Evolutionary conservation across 345 rosid species (phyloP), one percentile per base, ranked within the genome.

Genomic region (Murraya paniculata): DNA sequence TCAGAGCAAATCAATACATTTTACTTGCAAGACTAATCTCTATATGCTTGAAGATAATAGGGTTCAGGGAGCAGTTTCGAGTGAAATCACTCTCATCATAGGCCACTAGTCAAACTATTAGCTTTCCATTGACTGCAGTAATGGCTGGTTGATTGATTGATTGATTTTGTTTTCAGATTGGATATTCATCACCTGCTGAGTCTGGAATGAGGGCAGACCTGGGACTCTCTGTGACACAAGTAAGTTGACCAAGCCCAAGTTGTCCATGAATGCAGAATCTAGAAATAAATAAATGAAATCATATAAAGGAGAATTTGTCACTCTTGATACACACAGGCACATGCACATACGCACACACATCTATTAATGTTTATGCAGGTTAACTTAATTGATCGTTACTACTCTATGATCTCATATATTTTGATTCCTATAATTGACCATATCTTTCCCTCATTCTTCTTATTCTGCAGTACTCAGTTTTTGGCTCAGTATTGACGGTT

Each of bases 141-240:
- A 21, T 33, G 28, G 9, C 33, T 30, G 10, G 25, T 61, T 38
- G 50, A 45, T 45, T 45, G 50, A 59, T 19, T 48, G 71, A 33
- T 75, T n/a, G 30, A 53, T 30, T 70, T 61, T 45, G 50, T 45
- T 45, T 41, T 35, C 74, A 86, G 91, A 45, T 6, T 19, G 88
- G 88, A 56, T 89, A 82, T 74, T 82, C 88, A 48, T 84, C 90
- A 24, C 83, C 82, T 64, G 82, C 81, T 64, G 84, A 85, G 72
- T 72, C 82, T 28, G 91, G 83, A 77, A 85, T 89, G 62, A 71
- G 62, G 78, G 68, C 77, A 48, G 91, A 88, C 27, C 64, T 88
- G 10, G 81, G 68, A 22, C 87, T 88, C 70, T 83, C 89, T 68
- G 36, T 77, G 1, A 83, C 83, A 1, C 61, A 19, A 41, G 87